These are phyloP conservation scores for Tricholoma terreum DNA, from an alignment of 768 basidiomycete species.

Conservation along the genomic window DNA sequence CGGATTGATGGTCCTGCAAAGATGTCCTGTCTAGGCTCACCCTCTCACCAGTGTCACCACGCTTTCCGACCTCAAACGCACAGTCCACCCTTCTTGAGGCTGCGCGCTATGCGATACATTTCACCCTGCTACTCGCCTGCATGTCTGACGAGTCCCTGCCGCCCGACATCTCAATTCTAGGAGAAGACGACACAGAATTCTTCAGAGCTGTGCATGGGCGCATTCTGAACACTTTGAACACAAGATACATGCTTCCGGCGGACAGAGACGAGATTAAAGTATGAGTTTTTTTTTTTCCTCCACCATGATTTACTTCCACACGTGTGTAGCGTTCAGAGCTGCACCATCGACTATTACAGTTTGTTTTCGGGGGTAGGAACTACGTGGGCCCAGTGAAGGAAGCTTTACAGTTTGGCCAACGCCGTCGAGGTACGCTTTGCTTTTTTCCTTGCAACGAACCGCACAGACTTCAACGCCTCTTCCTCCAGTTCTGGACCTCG, in stretches of 20 bases:
- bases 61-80: not conserved
- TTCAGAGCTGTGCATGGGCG: conserved; percentile 54
- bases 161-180: conserved; percentile 19
- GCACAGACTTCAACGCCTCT: conserved; percentile 13
- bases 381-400: conserved; percentile 65
- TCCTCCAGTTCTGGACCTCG: conserved; percentile 57
- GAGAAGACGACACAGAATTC: conserved; percentile 47
- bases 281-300: conserved; percentile 11
- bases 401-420: conserved; percentile 49
- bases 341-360: conserved; percentile 64
- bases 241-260: conserved; percentile 59
- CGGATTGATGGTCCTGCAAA: conserved; percentile 19
- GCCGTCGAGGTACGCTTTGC: conserved; percentile 36
- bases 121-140: conserved; percentile 13
- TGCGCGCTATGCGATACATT: conserved; percentile 15
- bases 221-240: conserved; percentile 52
- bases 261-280: conserved; percentile 68
- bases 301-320: not conserved
- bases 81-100: not conserved
- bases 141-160: conserved; percentile 18
- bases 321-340: conserved; percentile 53
- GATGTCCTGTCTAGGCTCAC: conserved; percentile 5
- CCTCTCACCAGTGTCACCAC: not conserved
- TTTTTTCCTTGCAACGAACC: conserved; percentile 6
- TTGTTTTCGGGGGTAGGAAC: conserved; percentile 59